Conservation (phyloP, 257 asterid genomes). For the Mitragyna speciosa region DNA sequence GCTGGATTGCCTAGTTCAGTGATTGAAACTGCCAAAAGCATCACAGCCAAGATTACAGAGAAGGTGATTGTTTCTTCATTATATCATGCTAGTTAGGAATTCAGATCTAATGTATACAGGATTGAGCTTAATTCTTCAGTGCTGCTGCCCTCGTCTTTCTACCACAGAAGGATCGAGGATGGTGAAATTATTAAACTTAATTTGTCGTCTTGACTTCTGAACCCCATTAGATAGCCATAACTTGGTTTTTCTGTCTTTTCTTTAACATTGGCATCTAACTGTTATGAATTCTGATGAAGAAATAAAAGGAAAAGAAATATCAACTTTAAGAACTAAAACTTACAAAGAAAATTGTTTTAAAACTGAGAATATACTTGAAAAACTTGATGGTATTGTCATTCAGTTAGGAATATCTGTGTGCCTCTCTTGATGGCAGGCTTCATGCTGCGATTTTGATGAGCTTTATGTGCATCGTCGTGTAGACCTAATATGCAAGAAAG, state of each 20-base stretch:
- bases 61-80: constrained; percentile 43
- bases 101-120: neutral
- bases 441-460: neutral
- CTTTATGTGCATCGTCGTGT: neutral
- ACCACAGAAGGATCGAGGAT: neutral
- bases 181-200: neutral
- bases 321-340: neutral
- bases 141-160: neutral
- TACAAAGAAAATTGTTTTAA: neutral
- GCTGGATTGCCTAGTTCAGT: constrained; percentile 89
- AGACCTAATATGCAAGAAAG: neutral
- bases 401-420: neutral
- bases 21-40: constrained; percentile 63
- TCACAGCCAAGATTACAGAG: constrained; percentile 64
- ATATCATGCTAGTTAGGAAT: neutral
- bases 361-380: neutral
- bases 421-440: neutral
- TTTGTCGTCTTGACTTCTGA: neutral
- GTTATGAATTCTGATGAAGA: neutral
- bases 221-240: neutral
- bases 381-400: neutral
- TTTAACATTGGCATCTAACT: neutral
- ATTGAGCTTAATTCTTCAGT: neutral
- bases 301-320: too few relatives aligned
- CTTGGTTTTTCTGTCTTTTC: neutral